Evolutionary conservation across 306 rosid genomes (phyloP), one percentile per base, ranked within the genome.

Genomic region (Argentina anserina): DNA sequence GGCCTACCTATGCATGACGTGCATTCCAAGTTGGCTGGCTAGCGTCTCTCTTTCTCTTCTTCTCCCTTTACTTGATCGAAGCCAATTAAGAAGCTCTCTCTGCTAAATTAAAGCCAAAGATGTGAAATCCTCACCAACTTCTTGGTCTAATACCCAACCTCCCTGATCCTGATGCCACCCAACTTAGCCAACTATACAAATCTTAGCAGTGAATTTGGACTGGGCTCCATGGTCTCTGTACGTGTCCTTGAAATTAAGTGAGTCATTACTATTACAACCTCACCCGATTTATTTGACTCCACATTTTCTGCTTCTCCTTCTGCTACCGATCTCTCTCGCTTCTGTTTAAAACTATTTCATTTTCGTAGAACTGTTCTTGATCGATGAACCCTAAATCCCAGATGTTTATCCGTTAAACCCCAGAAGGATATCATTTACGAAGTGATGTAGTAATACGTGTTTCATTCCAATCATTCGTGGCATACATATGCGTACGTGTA

Each of bases 1-100:
- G 78, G 69, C 87, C 78, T 81, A 74, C 81, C 71, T 75, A 69
- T 76, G 85, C 81, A 81, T 88, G 86, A 87, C 86, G 84, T 90
- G 85, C 66, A 62, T 72, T 67, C 69, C 78, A 74, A 72, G 84
- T 80, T 80, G 78, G 84, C 82, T 29, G 13, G 37, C 37, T 8
- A 23, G 52, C 52, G 36, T 53, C 31, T 47, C 29, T n/a, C 59
- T 20, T 21, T 76, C 50, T 59, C 69, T 29, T 25, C 36, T 33
- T 33, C 64, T 42, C 47, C 17, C 15, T 42, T 12, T 42, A 11
- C 47, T 47, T 33, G 65, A 60, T 60, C 65, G 34, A 56, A 60
- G 40, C 40, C 11, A 28, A 59, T 14, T 29, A 29, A 60, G 37
- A 21, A 33, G 43, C 15, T 26, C 75, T 42, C 62, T 41, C 53